These are phyloP conservation scores for Metahyphopichia silvanorum DNA, from an alignment of 805 yeast genomes.

Conservation along the genomic window DNA sequence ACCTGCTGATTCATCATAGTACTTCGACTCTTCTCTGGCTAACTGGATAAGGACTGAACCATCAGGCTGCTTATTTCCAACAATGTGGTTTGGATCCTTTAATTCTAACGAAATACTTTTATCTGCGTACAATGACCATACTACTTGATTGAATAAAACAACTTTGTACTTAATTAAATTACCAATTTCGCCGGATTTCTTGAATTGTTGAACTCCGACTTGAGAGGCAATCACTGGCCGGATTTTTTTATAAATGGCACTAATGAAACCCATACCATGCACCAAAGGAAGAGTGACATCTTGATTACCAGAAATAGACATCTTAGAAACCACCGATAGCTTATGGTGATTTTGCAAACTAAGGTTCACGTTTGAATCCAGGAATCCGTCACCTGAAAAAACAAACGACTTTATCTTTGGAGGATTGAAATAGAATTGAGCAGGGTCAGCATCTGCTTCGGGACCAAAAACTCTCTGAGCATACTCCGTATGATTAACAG, in stretches of 20 bases:
- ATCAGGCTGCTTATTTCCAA: slow-evolving; percentile 28
- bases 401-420: slow-evolving; percentile 61
- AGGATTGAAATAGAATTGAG: slow-evolving; percentile 65
- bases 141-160: slow-evolving; percentile 52
- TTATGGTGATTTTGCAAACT: slow-evolving; percentile 24
- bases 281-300: slow-evolving; percentile 55
- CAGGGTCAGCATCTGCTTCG: slow-evolving; percentile 49
- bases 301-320: slow-evolving; percentile 8
- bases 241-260: slow-evolving; percentile 53
- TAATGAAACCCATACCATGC: slow-evolving; percentile 79
- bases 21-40: slow-evolving; percentile 43
- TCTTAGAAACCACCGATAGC: slow-evolving; percentile 26
- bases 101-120: slow-evolving; percentile 23
- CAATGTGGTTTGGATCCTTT: slow-evolving; percentile 40
- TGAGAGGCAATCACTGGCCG: slow-evolving; percentile 56
- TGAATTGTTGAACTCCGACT: slow-evolving; percentile 60
- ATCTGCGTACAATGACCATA: slow-evolving; percentile 65
- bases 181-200: slow-evolving; percentile 32
- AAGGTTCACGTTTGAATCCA: slow-evolving; percentile 13
- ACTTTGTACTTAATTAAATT: slow-evolving; percentile 49
- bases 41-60: slow-evolving; percentile 56
- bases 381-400: slow-evolving; percentile 28
- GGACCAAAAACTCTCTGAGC: slow-evolving; percentile 69
- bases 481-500: slow-evolving; percentile 59
- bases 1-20: slow-evolving; percentile 34